These are phyloP conservation scores for Spongiforma sp. DNA, from an alignment of 1,284 basidiomycete species.

Conservation along the genomic window DNA sequence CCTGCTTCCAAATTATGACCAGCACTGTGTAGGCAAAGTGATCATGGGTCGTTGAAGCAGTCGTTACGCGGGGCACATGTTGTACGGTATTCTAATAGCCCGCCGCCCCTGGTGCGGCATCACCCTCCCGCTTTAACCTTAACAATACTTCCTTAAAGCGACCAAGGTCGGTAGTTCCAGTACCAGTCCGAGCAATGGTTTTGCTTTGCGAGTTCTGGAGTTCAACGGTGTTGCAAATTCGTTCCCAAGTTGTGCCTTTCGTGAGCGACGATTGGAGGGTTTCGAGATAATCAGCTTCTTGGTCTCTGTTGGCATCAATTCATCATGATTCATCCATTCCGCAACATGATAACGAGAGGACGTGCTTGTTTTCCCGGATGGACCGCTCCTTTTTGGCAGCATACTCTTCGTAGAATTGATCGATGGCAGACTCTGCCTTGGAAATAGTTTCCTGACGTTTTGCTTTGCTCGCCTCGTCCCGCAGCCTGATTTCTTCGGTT, in stretches of 20 bases:
- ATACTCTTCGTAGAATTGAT: slow-evolving; percentile 97
- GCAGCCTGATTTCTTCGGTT: slow-evolving; percentile 81
- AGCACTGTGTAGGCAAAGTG: not conserved
- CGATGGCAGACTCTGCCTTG: slow-evolving; percentile 92
- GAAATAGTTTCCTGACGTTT: slow-evolving; percentile 87
- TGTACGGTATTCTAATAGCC: slow-evolving; percentile 68
- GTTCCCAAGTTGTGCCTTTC: slow-evolving; percentile 94
- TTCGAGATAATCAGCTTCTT: slow-evolving; percentile 84
- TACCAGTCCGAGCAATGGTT: slow-evolving; percentile 86
- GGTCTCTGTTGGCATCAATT: slow-evolving; percentile 62
- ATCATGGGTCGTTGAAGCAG: slow-evolving; percentile 1
- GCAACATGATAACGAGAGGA: not conserved
- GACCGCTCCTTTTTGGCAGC: slow-evolving; percentile 90
- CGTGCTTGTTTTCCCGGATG: slow-evolving; percentile 94
- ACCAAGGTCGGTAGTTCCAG: slow-evolving; percentile 89
- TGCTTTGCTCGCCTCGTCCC: slow-evolving; percentile 79
- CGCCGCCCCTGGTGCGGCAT: slow-evolving; percentile 88
- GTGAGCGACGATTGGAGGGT: slow-evolving; percentile 80
- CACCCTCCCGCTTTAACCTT: slow-evolving; percentile 74
- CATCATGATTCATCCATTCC: slow-evolving; percentile 3
- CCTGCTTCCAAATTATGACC: slow-evolving; percentile 27
- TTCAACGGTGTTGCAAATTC: slow-evolving; percentile 88
- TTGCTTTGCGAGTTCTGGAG: slow-evolving; percentile 98
- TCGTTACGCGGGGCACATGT: slow-evolving; percentile 12
- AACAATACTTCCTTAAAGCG: slow-evolving; percentile 93